phyloP scores from a whole-genome alignment of 139 green algal genomes.

The Micromonas commoda region DNA sequence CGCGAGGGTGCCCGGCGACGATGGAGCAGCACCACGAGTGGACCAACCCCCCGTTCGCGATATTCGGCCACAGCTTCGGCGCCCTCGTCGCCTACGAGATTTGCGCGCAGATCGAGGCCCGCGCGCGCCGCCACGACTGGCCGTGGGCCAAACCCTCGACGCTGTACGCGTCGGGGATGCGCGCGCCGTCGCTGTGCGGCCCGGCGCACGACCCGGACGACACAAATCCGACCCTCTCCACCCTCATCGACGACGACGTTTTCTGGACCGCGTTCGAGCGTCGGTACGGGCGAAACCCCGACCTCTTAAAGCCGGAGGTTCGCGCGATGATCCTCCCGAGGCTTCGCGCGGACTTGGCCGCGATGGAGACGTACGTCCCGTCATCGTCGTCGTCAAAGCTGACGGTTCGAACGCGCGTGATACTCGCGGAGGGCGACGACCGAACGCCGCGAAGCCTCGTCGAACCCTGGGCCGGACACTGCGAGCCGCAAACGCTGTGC shows the following conservation, averaged over 20 bases:
- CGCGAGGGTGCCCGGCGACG: too few relatives aligned
- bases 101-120: background rate
- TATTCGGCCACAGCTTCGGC: background rate
- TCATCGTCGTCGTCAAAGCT: too few relatives aligned
- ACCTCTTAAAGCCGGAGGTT: background rate
- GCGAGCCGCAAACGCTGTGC: too few relatives aligned
- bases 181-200: background rate
- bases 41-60: background rate
- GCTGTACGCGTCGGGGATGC: background rate
- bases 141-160: background rate
- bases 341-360: background rate
- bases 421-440: too few relatives aligned
- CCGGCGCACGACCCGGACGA: background rate
- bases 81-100: background rate
- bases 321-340: background rate
- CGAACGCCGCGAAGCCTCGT: too few relatives aligned
- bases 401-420: too few relatives aligned
- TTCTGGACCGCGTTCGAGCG: background rate
- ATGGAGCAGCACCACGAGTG: background rate
- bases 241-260: background rate
- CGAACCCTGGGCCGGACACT: too few relatives aligned
- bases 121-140: too few relatives aligned
- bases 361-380: background rate
- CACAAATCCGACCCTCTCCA: background rate
- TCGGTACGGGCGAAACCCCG: background rate